Base-by-base conservation (phyloP, 306 rosid species). In the Vigna trinervia region DNA sequence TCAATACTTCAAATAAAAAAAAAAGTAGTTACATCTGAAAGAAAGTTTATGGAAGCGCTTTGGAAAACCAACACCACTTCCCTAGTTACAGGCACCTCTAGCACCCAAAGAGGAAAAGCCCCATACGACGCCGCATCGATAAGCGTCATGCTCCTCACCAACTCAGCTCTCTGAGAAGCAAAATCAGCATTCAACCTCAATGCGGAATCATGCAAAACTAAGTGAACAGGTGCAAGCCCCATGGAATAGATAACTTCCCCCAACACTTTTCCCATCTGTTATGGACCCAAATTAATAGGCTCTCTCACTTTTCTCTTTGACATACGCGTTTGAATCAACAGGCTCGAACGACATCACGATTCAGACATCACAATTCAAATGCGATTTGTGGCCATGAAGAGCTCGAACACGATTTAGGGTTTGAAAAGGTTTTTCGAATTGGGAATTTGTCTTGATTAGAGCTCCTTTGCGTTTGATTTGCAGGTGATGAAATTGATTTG, bases 121-220 rank as follows among this genome's bases (percentile, higher is more conserved):
- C 90, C 92, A 6, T 3, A 1, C 13, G 88, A 41, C 0, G 80
- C 68, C 0, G 93, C 81, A 72, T 95, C 97, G n/a, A 95, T 8
- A n/a, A 95, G 87, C 5, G 97, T 92, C 50, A 95, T 84, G n/a
- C 97, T 95, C 76, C 91, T 92, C 41, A 95, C 88, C 43, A 71
- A 62, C 7, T 75, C 69, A 1, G 87, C 74, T 50, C 91, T 90
- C 88, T 92, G 88, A 43, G 84, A 77, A 84, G 92, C 77, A 96
- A 93, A 95, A 86, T 81, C 84, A 0, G 96, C 89, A 19, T 80
- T 36, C 78, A 81, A 86, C 50, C 88, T 89, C 72, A 92, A 85
- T 38, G 91, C 97, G 0, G 94, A 90, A 84, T 95, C 99, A n/a
- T 95, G 97, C 75, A 95, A 58, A 1, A 92, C 92, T 88, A 95